Evolutionary conservation across 768 basidiomycete genomes (phyloP), one percentile per base, ranked within the genome.

Genomic region (Trametes gibbosa): DNA sequence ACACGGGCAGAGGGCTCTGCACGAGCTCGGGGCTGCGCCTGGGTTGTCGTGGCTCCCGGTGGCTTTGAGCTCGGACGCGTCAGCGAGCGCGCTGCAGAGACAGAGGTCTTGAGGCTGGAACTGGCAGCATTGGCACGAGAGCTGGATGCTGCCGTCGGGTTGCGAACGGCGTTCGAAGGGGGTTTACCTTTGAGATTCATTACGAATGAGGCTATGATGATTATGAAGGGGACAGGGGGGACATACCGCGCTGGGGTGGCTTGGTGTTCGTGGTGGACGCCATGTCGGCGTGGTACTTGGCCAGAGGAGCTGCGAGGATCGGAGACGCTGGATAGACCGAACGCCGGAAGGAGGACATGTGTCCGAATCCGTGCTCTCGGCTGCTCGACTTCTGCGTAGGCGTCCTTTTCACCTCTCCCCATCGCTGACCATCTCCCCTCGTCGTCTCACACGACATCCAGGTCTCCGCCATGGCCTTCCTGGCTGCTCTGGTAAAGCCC

Each of bases 401-500:
- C 27, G 49, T 53, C 56, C 52, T 23, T 48, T 39, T 35, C 56
- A 48, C 37, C 56, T 48, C 39, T 46, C 55, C 32, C 56, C 46
- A 47, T 47, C 53, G 41, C 45, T 10, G 49, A 9, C 43, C 46
- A 53, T 58, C 55, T 58, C 40, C 45, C 50, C 48, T 51, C 58
- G 19, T 40, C 50, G 45, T 51, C 54, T 21, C 35, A 21, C 27
- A 42, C 53, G 62, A 35, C 61, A 58, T 50, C 60, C 41, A 61
- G 57, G 56, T 53, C 61, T 57, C 54, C 63, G 65, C 66, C 67
- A 91, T 91, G 90, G 85, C 85, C 62, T 75, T 87, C 67, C 68
- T 90, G 65, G 67, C 79, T 47, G 75, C 77, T 54, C 58, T 90
- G 58, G 70, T 90, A 71, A 87, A 83, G 70, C 85, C 90, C 5